These are phyloP conservation scores for Magnusiomyces suaveolens DNA, from an alignment of 1,139 yeast genomes.

Conservation along the genomic window DNA sequence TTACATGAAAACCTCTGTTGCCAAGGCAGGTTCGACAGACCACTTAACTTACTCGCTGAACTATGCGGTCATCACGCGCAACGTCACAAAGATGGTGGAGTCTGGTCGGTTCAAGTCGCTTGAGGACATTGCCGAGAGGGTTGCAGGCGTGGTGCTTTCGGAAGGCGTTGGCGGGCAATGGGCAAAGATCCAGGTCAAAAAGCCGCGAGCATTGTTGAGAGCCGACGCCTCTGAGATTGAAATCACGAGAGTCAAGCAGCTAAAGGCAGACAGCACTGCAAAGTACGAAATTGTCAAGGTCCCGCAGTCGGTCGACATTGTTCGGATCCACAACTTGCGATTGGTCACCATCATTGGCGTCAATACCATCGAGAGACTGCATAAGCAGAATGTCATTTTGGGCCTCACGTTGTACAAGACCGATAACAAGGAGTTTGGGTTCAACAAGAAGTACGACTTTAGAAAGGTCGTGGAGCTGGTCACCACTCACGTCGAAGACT, in stretches of 20 bases:
- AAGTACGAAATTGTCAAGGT: constrained; percentile 35
- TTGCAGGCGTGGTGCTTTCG: constrained; percentile 42
- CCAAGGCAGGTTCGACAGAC: constrained; percentile 62
- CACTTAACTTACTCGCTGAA: constrained; percentile 73
- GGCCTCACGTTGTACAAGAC: constrained; percentile 40
- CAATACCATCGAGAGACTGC: constrained; percentile 76
- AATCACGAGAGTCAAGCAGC: constrained; percentile 29
- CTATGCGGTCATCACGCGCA: constrained; percentile 73
- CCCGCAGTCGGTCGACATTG: constrained; percentile 32
- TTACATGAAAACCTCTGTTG: constrained; percentile 56
- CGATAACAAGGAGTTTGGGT: constrained; percentile 19
- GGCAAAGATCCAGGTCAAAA: constrained; percentile 39
- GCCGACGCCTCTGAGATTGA: constrained; percentile 43
- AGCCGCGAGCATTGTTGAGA: constrained; percentile 48
- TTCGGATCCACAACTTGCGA: constrained; percentile 45
- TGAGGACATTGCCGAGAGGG: constrained; percentile 49
- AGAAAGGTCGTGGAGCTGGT: constrained; percentile 28
- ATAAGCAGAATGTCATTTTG: constrained; percentile 63
- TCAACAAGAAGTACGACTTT: constrained; percentile 26
- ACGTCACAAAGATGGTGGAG: constrained; percentile 45
- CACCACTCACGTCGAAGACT: constrained; percentile 51
- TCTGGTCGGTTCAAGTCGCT: constrained; percentile 40
- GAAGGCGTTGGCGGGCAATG: constrained; percentile 45
- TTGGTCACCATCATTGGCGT: constrained; percentile 79
- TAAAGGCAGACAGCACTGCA: constrained; percentile 6